These are phyloP conservation scores for Perilla frutescens DNA, from an alignment of 257 asterid species.

Conservation along the genomic window DNA sequence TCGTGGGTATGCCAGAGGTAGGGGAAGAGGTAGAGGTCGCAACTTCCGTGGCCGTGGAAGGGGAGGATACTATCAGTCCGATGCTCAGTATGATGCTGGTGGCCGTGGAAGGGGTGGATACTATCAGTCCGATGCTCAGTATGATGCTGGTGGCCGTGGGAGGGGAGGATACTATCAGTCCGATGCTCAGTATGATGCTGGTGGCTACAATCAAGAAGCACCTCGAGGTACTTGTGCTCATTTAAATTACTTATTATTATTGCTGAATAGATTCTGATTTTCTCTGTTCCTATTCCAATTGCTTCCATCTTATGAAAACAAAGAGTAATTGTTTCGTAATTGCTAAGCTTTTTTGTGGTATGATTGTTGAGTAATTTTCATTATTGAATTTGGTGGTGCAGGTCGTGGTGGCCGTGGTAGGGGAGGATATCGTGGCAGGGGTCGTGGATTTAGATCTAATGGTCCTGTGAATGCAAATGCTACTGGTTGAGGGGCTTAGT, in stretches of 20 bases:
- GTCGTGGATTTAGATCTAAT: slow-evolving; percentile 75
- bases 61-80: slow-evolving; percentile 71
- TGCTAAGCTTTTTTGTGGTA: background rate
- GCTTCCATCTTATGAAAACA: background rate
- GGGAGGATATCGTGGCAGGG: slow-evolving; percentile 71
- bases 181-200: slow-evolving; percentile 51
- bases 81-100: slow-evolving; percentile 57
- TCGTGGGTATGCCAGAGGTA: slow-evolving; percentile 69
- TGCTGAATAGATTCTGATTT: background rate
- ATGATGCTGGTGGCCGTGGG: slow-evolving; percentile 55
- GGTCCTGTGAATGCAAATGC: slow-evolving; percentile 54
- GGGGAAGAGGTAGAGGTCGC: slow-evolving; percentile 86
- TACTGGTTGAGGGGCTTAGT: slow-evolving; percentile 47
- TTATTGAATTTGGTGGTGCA: slow-evolving; percentile 32
- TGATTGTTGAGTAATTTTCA: background rate
- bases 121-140: slow-evolving; percentile 50
- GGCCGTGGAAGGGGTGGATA: slow-evolving; percentile 36
- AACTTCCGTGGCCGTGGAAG: slow-evolving; percentile 82
- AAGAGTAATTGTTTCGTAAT: background rate
- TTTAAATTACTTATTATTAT: background rate
- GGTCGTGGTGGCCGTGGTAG: slow-evolving; percentile 95
- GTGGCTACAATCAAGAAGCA: slow-evolving; percentile 75
- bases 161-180: slow-evolving; percentile 36
- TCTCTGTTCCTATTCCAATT: background rate
- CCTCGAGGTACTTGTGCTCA: slow-evolving; percentile 51